These are phyloP conservation scores for Arthroderma uncinatum DNA, from an alignment of 2,329 filamentous ascomycete species.

Conservation along the genomic window DNA sequence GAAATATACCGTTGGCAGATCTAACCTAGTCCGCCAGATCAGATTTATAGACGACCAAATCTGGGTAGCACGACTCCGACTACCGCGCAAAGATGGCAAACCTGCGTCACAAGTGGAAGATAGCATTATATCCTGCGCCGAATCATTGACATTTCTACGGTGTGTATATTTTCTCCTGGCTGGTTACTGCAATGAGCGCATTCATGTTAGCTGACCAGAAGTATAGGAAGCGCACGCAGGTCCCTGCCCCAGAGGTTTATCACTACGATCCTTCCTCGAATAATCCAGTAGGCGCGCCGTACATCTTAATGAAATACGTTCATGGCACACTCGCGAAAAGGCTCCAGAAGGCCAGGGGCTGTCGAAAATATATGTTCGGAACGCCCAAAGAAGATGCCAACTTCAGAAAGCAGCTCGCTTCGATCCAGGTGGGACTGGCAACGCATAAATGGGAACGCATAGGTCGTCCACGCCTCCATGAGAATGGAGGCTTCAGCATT, in stretches of 20 bases:
- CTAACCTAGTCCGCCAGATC: slow-evolving; percentile 5
- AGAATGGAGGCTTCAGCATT: too few relatives aligned
- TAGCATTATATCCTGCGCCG: neutral
- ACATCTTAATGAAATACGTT: slow-evolving; percentile 10
- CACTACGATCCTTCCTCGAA: neutral
- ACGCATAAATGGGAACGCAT: slow-evolving; percentile 7
- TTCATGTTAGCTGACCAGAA: neutral
- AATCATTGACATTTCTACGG: neutral
- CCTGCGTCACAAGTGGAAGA: too few relatives aligned
- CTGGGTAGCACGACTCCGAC: slow-evolving; percentile 8
- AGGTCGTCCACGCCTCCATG: neutral
- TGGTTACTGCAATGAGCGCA: neutral
- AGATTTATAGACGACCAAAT: slow-evolving; percentile 1
- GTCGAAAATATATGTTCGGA: neutral
- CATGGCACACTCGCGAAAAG: slow-evolving; percentile 5
- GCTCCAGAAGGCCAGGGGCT: neutral
- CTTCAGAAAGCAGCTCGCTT: slow-evolving; percentile 8
- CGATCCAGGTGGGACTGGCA: slow-evolving; percentile 8
- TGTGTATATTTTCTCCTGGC: neutral
- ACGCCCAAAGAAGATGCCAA: neutral
- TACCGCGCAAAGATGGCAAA: neutral
- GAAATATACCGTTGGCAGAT: slow-evolving; percentile 4
- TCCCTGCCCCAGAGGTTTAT: slow-evolving; percentile 8
- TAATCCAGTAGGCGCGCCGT: slow-evolving; percentile 7
- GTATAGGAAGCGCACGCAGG: slow-evolving; percentile 1